Percentiles rank a stretch among this genome's conserved stretches.
phyloP scores from a whole-genome alignment of 495 filamentous ascomycete genomes.

The Lophium mytilinum region DNA sequence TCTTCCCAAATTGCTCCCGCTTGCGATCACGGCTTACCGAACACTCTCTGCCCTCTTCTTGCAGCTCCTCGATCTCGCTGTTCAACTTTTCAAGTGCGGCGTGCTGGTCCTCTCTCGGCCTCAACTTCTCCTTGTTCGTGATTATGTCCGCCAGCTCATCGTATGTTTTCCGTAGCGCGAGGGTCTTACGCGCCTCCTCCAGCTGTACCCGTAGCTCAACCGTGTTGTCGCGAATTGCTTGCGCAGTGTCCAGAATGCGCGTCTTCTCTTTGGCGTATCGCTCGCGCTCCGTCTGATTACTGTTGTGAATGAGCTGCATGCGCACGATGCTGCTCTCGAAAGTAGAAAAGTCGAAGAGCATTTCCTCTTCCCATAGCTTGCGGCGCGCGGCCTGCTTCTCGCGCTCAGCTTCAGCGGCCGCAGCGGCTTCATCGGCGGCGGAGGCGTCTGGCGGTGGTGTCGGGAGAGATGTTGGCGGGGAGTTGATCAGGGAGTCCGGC shows the following conservation, averaged over 20 bases:
- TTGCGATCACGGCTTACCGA: slow-evolving; percentile 78
- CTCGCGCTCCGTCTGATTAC: slow-evolving; percentile 76
- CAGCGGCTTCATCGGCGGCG: slow-evolving; percentile 37
- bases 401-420: slow-evolving; percentile 38
- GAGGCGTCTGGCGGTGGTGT: slow-evolving; percentile 63
- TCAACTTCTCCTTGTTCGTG: slow-evolving; percentile 67
- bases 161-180: slow-evolving; percentile 76
- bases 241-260: slow-evolving; percentile 64
- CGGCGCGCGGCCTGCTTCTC: slow-evolving; percentile 43
- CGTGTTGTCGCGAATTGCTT: slow-evolving; percentile 70
- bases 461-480: slow-evolving; percentile 48
- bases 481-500: slow-evolving; percentile 50
- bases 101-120: slow-evolving; percentile 74
- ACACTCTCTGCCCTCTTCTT: slow-evolving; percentile 75
- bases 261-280: slow-evolving; percentile 76
- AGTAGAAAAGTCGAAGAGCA: slow-evolving; percentile 80
- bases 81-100: slow-evolving; percentile 70
- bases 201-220: slow-evolving; percentile 60
- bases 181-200: slow-evolving; percentile 62
- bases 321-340: slow-evolving; percentile 83
- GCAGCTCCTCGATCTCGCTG: slow-evolving; percentile 79
- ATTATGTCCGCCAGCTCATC: slow-evolving; percentile 83
- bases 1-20: slow-evolving; percentile 77
- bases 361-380: slow-evolving; percentile 65
- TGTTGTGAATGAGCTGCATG: slow-evolving; percentile 76